These are phyloP conservation scores for Colletotrichum lindemuthianum DNA, from an alignment of 2,329 filamentous ascomycete genomes.

Conservation along the genomic window DNA sequence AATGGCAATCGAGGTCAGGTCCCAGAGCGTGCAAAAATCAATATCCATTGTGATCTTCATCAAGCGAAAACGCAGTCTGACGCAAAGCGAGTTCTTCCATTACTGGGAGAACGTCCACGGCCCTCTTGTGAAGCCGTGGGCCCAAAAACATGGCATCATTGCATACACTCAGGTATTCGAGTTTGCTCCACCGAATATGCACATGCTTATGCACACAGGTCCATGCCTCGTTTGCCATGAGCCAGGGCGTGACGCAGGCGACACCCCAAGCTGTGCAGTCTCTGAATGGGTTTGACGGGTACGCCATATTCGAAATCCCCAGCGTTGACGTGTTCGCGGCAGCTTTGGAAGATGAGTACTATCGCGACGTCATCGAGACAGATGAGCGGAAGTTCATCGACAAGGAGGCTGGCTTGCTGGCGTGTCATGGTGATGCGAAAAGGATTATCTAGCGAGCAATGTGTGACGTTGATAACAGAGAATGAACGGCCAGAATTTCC, in stretches of 20 bases:
- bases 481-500: conserved; percentile 8
- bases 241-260: conserved; percentile 36
- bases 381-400: conserved; percentile 45
- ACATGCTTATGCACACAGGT: conserved; percentile 34
- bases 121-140: conserved; percentile 46
- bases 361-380: conserved; percentile 42
- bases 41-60: conserved; percentile 39
- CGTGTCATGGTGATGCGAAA: conserved; percentile 38
- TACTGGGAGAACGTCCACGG: conserved; percentile 47
- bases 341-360: conserved; percentile 46
- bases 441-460: conserved; percentile 29
- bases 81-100: conserved; percentile 45
- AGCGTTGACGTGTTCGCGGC: conserved; percentile 41
- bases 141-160: conserved; percentile 45
- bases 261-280: conserved; percentile 35
- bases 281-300: conserved; percentile 43
- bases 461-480: background rate
- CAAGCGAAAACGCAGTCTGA: conserved; percentile 42
- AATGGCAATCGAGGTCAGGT: too few species aligned
- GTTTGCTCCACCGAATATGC: background rate
- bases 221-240: conserved; percentile 40
- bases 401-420: conserved; percentile 40
- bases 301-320: conserved; percentile 44
- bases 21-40: background rate
- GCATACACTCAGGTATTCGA: conserved; percentile 44